These are phyloP conservation scores for Plasmopara muralis DNA, from an alignment of 352 stramenopile species.

Conservation along the genomic window DNA sequence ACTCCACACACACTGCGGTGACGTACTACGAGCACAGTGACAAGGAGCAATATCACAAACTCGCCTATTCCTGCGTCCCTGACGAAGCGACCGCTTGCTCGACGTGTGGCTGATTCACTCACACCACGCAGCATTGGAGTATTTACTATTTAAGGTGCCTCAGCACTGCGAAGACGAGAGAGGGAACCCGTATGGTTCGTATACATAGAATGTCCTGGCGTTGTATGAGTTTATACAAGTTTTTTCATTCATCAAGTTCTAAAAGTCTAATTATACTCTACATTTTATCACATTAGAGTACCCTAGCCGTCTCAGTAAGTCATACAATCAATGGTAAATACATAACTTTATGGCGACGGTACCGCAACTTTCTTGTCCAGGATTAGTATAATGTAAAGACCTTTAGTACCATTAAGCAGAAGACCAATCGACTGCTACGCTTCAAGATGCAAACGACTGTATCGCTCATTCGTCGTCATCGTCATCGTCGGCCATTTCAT, in stretches of 20 bases:
- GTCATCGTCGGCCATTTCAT: constrained; percentile 85
- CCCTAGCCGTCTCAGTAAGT: no score
- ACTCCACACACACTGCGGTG: constrained; percentile 23
- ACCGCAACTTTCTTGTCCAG: no score
- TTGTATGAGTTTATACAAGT: constrained; percentile 10
- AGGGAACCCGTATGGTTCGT: constrained; percentile 11
- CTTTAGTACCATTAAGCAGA: no score
- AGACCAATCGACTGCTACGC: no score
- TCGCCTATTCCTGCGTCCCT: constrained; percentile 17
- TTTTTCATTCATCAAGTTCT: no score
- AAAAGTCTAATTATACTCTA: no score
- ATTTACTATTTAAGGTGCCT: constrained; percentile 43
- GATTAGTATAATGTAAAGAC: no score
- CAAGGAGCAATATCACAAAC: constrained; percentile 8
- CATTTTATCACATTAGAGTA: no score
- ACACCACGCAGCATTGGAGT: constrained; percentile 19
- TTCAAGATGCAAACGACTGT: not conserved
- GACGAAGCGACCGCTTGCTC: constrained; percentile 23
- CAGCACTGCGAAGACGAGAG: constrained; percentile 18
- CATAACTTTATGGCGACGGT: no score
- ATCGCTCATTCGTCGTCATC: constrained; percentile 69
- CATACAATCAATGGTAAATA: no score
- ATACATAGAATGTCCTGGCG: constrained; percentile 16
- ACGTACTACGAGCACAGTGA: constrained; percentile 18
- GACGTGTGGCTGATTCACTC: constrained; percentile 10